Conservation (phyloP, 495 filamentous ascomycete genomes). For the Aspergillus carlsbadensis region DNA sequence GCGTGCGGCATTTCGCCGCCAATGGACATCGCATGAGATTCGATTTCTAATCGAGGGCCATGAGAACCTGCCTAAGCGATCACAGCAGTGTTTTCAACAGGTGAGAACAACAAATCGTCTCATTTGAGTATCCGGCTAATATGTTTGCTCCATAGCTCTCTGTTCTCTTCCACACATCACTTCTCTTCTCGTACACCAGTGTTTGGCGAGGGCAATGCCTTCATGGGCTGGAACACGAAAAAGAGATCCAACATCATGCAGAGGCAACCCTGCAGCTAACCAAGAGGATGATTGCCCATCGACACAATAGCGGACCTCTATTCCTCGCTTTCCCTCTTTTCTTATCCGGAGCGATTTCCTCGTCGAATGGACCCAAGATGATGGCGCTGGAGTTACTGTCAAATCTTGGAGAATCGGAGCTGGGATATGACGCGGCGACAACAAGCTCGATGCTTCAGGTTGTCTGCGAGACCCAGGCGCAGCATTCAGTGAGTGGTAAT, state of each 20-base stretch:
- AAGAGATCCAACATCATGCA: conserved; percentile 43
- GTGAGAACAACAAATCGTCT: conserved; percentile 26
- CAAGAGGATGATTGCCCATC: conserved; percentile 27
- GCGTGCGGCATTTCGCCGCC: conserved; percentile 36
- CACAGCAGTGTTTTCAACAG: conserved; percentile 46
- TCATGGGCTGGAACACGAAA: conserved; percentile 29
- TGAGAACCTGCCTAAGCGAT: conserved; percentile 38
- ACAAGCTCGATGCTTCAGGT: conserved; percentile 48
- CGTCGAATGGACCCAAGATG: conserved; percentile 42
- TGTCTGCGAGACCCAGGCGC: conserved; percentile 50
- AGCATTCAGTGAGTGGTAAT: conserved; percentile 33
- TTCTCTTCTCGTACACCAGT: conserved; percentile 51
- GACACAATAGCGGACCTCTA: conserved; percentile 36
- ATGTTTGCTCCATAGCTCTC: conserved; percentile 30
- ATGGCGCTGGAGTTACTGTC: conserved; percentile 51
- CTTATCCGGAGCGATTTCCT: conserved; percentile 50
- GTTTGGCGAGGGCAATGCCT: conserved; percentile 49
- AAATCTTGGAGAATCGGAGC: conserved; percentile 48
- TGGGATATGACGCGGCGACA: conserved; percentile 49
- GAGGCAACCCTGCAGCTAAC: conserved; percentile 46
- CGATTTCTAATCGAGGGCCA: conserved; percentile 35
- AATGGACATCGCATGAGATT: conserved; percentile 44
- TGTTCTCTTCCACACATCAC: conserved; percentile 48
- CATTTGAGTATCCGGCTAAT: conserved; percentile 12
- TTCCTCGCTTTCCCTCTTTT: conserved; percentile 58